Evolutionary conservation across 164 flowering plant genomes (phyloP), one percentile per base, ranked within the genome.

Genomic region (Vitis vinifera): DNA sequence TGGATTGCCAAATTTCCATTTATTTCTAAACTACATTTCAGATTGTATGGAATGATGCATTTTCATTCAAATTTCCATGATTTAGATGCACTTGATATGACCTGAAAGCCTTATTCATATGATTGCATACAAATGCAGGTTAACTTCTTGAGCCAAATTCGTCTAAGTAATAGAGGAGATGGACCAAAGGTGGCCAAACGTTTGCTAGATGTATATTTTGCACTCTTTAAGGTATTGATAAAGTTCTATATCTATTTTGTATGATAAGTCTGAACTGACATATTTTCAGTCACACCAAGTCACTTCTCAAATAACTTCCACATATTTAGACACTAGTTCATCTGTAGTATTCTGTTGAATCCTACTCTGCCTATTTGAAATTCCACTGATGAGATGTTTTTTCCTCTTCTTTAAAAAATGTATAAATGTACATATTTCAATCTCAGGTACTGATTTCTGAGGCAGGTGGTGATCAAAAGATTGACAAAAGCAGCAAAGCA

Each of bases 151-250:
- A 92, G 84, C 75, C 95, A 96, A 76, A 85, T 91, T 75, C 88
- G 88, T 59, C 81, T 96, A 27, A 80, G 83, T 75, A 86, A 84
- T 66, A 85, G 75, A 73, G 97, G 96, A 70, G 95, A 93, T 83
- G 99, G 97, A 68, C 91, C 97, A 55, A 89, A 83, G 79, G 87
- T 90, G 62, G 99, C 99, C 56, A 96, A 91, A 81, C 92, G 94
- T 30, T 74, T 96, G 81, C 82, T 96, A 70, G 97, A 92, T 78
- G 87, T 96, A 8, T 93, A 96, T 74, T 93, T 96, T 88, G 97
- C 97, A 14, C 83, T 96, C 44, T 96, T 93, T 75, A 96, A 92
- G 98, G 98, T 91, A 84, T 12, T 5, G 14, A 4, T 51, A 13
- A 49, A 53, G 15, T 15, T 2, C 66, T 23, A 3, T 48, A 52